Evolutionary conservation across 495 filamentous ascomycete genomes (phyloP).

Genomic region (Darksidea phi): DNA sequence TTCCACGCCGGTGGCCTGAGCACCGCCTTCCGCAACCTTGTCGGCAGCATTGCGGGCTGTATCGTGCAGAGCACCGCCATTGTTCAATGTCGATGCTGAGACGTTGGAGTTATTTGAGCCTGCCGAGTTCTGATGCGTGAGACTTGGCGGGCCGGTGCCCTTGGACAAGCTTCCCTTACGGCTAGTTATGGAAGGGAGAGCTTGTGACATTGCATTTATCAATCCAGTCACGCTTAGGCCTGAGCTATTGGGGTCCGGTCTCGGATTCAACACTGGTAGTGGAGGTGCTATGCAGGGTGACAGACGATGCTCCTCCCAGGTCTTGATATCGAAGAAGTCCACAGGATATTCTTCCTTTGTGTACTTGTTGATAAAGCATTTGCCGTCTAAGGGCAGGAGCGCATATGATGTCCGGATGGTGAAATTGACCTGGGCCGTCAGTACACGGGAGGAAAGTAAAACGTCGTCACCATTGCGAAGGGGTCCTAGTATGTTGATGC

Average conservation of each 20-base stretch:
- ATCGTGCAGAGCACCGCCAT: constrained; percentile 18
- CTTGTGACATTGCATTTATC: constrained; percentile 48
- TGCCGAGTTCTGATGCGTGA: no score
- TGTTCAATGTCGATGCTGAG: background rate
- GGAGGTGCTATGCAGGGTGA: constrained; percentile 72
- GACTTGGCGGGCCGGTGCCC: constrained; percentile 1
- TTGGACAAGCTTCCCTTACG: constrained; percentile 38
- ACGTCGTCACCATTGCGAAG: constrained; percentile 89
- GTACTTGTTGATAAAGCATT: constrained; percentile 81
- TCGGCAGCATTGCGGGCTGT: constrained; percentile 33
- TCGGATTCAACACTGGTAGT: constrained; percentile 45
- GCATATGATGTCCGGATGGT: constrained; percentile 82
- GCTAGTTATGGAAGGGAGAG: constrained; percentile 34
- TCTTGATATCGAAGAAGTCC: constrained; percentile 77
- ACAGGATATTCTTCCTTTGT: constrained; percentile 79
- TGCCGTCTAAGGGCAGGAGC: constrained; percentile 82
- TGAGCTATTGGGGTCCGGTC: constrained; percentile 25
- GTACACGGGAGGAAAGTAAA: constrained; percentile 80
- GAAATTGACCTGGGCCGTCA: constrained; percentile 95
- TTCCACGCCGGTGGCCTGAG: constrained; percentile 5
- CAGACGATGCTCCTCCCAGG: constrained; percentile 76
- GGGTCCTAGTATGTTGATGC: constrained; percentile 88
- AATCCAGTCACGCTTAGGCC: constrained; percentile 41
- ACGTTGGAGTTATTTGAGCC: constrained; percentile 3
- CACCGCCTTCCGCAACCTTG: constrained; percentile 14